Evolutionary conservation across 73 alveolate genomes (phyloP), one percentile per base, ranked within the genome.

Genomic region (Uronychia setigera): DNA sequence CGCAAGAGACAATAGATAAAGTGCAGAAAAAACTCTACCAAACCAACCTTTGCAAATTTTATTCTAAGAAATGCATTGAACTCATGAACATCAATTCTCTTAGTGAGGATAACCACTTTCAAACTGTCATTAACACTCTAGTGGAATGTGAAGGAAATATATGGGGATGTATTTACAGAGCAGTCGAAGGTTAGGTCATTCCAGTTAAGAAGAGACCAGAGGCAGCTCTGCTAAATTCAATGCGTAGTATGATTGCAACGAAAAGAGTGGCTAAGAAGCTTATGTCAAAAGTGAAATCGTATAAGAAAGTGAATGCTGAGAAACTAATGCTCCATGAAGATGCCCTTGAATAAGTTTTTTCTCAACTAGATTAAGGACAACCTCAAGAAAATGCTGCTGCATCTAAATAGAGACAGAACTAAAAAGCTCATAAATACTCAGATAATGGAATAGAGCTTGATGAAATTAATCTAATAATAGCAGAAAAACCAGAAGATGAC

Each of bases 81-180:
- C 82, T 76, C 74, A 28, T 33, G 1, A 80, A 75, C 1, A 33
- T 33, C 33, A 60, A 76, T 26, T 46, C 67, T 19, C 67, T 46
- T 46, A 19, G 5, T 5, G 67, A 19, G 5, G 67, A 19, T 19
- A 11, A 46, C 19, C 5, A 46, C 5, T 46, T 11, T 19, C 5
- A 46, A 46, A 19, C 5, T 19, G 67, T 46, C n/a, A 46, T 46
- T 46, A 46, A 46, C 67, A 46, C 67, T 11, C 5, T 82, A 1
- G 89, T 82, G 25, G 77, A 74, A 59, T 32, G 76, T 26, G 91
- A 85, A 32, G 77, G 85, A 14, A 85, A 85, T 31, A 85, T 85
- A 26, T 85, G 91, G 91, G 91, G 85, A 1, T 85, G 91, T 34
- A 85, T 85, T 11, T 85, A 85, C 33, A 11, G 67, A 82, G 83